phyloP scores from a whole-genome alignment of 75 land plant genomes.

The Chamaecyparis obtusa region DNA sequence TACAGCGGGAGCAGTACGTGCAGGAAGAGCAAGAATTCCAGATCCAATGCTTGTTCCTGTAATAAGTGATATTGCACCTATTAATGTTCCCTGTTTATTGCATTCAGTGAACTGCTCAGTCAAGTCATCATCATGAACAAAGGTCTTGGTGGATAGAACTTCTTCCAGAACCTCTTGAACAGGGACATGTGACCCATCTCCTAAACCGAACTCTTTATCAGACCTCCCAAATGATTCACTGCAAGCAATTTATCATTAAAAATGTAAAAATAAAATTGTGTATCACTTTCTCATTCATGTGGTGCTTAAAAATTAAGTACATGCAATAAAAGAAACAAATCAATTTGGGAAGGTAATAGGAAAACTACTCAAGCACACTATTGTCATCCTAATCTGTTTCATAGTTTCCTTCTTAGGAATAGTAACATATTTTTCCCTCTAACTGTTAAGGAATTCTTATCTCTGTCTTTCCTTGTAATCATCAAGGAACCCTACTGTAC shows the following conservation, averaged over 20 bases:
- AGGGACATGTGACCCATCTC: background rate
- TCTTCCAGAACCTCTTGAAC: background rate
- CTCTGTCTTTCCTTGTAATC: background rate
- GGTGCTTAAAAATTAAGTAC: background rate
- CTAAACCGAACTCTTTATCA: background rate
- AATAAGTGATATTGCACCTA: conserved; percentile 74
- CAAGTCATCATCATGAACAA: background rate
- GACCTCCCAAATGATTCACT: background rate
- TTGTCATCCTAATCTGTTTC: background rate
- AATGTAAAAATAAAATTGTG: background rate
- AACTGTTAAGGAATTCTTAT: background rate
- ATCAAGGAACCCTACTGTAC: background rate
- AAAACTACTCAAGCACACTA: background rate
- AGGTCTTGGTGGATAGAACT: background rate
- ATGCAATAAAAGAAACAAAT: background rate
- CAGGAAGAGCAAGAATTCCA: conserved; percentile 84
- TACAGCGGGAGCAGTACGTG: conserved; percentile 75
- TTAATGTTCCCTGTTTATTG: conserved; percentile 40
- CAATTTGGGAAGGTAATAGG: background rate
- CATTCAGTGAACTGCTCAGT: background rate
- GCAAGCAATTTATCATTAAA: background rate
- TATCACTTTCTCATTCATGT: background rate
- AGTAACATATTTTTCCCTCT: background rate
- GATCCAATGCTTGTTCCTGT: conserved; percentile 80
- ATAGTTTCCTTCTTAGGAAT: no score